Percentiles rank a stretch among this genome's conserved stretches.
phyloP scores from a whole-genome alignment of 2,329 filamentous ascomycete genomes.

The Orbilia oligospora region DNA sequence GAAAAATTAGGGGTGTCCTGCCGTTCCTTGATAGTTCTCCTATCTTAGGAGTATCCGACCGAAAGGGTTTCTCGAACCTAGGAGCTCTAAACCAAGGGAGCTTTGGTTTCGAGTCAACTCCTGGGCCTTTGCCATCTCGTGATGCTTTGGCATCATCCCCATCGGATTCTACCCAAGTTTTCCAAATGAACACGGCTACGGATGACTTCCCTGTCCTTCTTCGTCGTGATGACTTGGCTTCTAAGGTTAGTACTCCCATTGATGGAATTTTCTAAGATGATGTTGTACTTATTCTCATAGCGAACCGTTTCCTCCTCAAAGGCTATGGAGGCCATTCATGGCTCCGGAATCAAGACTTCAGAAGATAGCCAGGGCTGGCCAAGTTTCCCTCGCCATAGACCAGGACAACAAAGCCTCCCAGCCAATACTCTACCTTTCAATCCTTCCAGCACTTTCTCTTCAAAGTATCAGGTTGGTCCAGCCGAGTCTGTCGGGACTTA shows the following conservation, averaged over 20 bases:
- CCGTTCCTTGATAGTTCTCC: constrained; percentile 46
- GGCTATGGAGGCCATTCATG: constrained; percentile 82
- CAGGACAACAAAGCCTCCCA: constrained; percentile 74
- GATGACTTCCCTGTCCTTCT: constrained; percentile 91
- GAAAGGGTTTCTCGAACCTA: constrained; percentile 59
- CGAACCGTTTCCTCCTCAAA: constrained; percentile 82
- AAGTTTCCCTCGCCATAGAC: constrained; percentile 78
- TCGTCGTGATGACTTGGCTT: constrained; percentile 72
- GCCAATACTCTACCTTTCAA: constrained; percentile 69
- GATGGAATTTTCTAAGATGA: constrained; percentile 20
- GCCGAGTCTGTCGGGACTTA: constrained; percentile 62
- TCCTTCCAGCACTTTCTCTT: constrained; percentile 63
- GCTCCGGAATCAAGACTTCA: constrained; percentile 77
- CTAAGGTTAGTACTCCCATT: constrained; percentile 69
- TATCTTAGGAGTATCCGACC: constrained; percentile 46
- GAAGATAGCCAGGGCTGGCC: constrained; percentile 71
- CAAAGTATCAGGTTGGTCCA: constrained; percentile 62
- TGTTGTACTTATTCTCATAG: constrained; percentile 69
- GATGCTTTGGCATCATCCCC: constrained; percentile 72
- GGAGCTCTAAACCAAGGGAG: constrained; percentile 79
- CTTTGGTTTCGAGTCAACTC: constrained; percentile 83
- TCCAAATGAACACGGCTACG: constrained; percentile 77
- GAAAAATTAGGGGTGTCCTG: constrained; percentile 32
- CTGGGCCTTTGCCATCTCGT: constrained; percentile 67
- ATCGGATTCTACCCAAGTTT: constrained; percentile 77